Percentiles rank a stretch among this genome's conserved stretches.
Conservation (phyloP, 345 rosid species). For the Hibiscus mutabilis region DNA sequence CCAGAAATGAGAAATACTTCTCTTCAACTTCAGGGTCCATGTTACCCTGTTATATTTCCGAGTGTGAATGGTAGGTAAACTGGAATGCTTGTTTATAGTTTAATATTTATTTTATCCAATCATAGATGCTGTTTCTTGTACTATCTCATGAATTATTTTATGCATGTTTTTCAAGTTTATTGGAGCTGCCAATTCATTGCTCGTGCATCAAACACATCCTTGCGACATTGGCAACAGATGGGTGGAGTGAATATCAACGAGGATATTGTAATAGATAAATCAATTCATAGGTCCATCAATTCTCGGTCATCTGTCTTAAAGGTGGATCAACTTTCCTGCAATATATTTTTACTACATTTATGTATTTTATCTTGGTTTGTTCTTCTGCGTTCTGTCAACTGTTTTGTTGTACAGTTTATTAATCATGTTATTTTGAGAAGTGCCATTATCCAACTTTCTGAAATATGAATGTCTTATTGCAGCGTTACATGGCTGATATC, state of each 20-base stretch:
- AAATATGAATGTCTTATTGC: slow-evolving; percentile 21
- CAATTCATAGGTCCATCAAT: slow-evolving; percentile 71
- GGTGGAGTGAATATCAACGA: slow-evolving; percentile 82
- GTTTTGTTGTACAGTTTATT: not conserved
- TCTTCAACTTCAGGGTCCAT: slow-evolving; percentile 95
- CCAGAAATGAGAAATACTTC: slow-evolving; percentile 90
- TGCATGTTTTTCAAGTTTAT: slow-evolving; percentile 39
- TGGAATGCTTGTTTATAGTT: slow-evolving; percentile 6
- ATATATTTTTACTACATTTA: not conserved
- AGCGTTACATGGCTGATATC: slow-evolving; percentile 92
- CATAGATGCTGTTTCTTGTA: not conserved
- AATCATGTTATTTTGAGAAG: not conserved
- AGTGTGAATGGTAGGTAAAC: slow-evolving; percentile 68
- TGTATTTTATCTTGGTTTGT: not conserved
- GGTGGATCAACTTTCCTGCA: slow-evolving; percentile 32
- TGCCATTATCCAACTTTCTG: not conserved
- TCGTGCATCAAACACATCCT: slow-evolving; percentile 72
- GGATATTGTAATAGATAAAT: slow-evolving; percentile 74
- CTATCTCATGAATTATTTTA: not conserved
- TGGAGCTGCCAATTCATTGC: slow-evolving; percentile 97
- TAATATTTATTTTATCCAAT: not conserved
- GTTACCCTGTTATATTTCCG: slow-evolving; percentile 91
- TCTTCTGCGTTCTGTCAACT: not conserved
- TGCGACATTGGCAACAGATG: slow-evolving; percentile 91
- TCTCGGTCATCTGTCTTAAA: slow-evolving; percentile 83